Base-by-base conservation (phyloP, 441 rosid species). In the Erysimum cheiri region DNA sequence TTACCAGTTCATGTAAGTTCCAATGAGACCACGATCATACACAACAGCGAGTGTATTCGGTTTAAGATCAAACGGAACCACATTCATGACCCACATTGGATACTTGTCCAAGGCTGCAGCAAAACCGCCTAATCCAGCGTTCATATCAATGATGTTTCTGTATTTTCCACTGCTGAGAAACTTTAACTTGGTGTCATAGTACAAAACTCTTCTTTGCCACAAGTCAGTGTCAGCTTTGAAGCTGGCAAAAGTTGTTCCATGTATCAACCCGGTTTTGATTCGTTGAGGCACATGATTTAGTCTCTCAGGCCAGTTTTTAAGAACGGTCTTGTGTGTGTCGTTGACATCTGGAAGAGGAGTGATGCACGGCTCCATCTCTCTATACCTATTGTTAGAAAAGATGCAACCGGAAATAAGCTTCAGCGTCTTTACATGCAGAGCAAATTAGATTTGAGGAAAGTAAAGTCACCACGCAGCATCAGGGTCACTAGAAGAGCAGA, bases 81-180 rank as follows among this genome's bases (percentile, higher is more conserved):
- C 87, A 80, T 87, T 88, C 90, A 88, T 87, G 4, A 89, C 90
- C 95, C 88, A 89, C 69, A 85, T 74, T 26, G 88, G 85, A 76
- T 80, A 73, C 47, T 78, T 82, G 14, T 13, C 49, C 72, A 85
- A 77, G 8, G 89, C 86, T 35, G 92, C 83, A 22, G 91, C 89
- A 40, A 89, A 89, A 48, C 90, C 80, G 0, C 77, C 77, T 11
- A 73, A 40, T n/a, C 55, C 67, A 31, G 77, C 60, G 3, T 88
- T 88, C 95, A 89, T 87, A 60, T 89, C 89, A 79, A 85, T 80
- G 7, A 87, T 8, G 60, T 89, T 89, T 78, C 90, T 83, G 73
- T 77, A 81, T 68, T 73, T 77, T 48, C 86, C 81, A 61, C 52
- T 64, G 13, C 61, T 32, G 3, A 82, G 78, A 54, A 87, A 71